A percentile compares a stretch with the other conserved stretches of the same genome.
These are phyloP conservation scores for Podila epicladia DNA, from an alignment of 192 early-diverging fungal species.

Conservation along the genomic window DNA sequence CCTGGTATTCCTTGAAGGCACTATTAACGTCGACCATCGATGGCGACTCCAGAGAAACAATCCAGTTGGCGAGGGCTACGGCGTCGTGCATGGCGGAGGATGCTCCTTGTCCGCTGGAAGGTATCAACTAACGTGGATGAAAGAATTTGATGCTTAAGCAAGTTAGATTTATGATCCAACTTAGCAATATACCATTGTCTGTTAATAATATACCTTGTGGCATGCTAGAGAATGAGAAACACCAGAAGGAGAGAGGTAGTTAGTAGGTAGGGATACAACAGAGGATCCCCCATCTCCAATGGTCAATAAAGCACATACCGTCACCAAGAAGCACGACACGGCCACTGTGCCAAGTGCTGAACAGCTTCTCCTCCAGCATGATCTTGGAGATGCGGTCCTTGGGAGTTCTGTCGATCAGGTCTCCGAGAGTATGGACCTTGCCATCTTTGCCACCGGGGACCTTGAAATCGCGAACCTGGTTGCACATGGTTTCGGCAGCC, in stretches of 20 bases:
- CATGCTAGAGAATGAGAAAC: neutral
- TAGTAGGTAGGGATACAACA: neutral
- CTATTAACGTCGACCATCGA: neutral
- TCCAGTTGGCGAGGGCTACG: neutral
- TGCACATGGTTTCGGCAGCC: constrained; percentile 3
- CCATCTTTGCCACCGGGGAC: neutral
- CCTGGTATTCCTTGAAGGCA: neutral
- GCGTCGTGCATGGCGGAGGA: neutral
- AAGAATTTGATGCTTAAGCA: no score
- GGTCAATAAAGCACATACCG: neutral
- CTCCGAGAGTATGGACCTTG: neutral
- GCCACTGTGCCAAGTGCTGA: constrained; percentile 5
- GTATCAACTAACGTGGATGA: neutral
- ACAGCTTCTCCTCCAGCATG: constrained; percentile 12
- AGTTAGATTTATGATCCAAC: neutral
- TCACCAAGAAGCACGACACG: constrained; percentile 6
- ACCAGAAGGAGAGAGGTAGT: no score
- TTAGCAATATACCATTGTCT: no score
- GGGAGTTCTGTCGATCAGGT: constrained; percentile 3
- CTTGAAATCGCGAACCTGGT: neutral
- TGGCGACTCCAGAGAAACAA: neutral
- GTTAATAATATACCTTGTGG: neutral
- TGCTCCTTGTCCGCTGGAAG: neutral
- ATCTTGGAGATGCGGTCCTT: constrained; percentile 7
- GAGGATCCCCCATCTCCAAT: neutral